These are phyloP conservation scores for Laburnicola sp. DNA, from an alignment of 2,329 filamentous ascomycete species.

Conservation along the genomic window DNA sequence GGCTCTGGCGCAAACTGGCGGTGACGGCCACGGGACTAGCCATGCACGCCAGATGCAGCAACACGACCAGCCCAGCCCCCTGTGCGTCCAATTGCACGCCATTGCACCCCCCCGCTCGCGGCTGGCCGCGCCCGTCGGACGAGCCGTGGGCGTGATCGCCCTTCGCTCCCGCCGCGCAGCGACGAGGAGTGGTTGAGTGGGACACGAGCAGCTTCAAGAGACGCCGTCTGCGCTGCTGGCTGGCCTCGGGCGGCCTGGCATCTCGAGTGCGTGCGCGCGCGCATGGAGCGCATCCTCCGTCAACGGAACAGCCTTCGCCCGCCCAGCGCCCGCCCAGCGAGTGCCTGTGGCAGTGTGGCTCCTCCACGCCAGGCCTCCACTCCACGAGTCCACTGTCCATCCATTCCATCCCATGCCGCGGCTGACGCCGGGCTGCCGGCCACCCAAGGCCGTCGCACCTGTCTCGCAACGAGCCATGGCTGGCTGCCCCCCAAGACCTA, in stretches of 20 bases:
- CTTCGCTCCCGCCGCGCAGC: constrained; percentile 9
- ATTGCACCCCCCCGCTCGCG: constrained; percentile 2
- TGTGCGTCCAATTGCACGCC: constrained; percentile 10
- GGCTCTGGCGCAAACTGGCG: constrained; percentile 18
- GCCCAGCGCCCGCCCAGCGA: neutral
- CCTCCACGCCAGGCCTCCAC: constrained; percentile 1
- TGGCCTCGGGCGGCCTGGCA: neutral
- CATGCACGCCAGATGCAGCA: constrained; percentile 17
- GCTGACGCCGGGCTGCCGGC: constrained; percentile 21
- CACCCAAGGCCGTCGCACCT: constrained; percentile 24
- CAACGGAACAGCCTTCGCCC: constrained; percentile 8
- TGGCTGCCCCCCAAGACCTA: constrained; percentile 20
- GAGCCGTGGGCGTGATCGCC: constrained; percentile 12
- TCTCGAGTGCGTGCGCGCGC: constrained; percentile 1
- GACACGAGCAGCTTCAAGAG: neutral
- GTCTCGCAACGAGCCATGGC: constrained; percentile 20
- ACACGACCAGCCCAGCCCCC: constrained; percentile 12
- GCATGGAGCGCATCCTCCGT: constrained; percentile 2
- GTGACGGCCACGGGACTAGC: constrained; percentile 26
- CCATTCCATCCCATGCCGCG: neutral
- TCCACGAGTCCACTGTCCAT: too few relatives aligned
- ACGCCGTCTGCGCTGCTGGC: too few relatives aligned
- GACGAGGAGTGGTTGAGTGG: neutral
- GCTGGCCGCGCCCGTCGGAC: neutral
- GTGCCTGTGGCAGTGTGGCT: too few relatives aligned